A percentile compares a stretch with the other conserved stretches of the same genome.
phyloP scores from a whole-genome alignment of 2,329 filamentous ascomycete genomes.

The Leptographium galeiforme region DNA sequence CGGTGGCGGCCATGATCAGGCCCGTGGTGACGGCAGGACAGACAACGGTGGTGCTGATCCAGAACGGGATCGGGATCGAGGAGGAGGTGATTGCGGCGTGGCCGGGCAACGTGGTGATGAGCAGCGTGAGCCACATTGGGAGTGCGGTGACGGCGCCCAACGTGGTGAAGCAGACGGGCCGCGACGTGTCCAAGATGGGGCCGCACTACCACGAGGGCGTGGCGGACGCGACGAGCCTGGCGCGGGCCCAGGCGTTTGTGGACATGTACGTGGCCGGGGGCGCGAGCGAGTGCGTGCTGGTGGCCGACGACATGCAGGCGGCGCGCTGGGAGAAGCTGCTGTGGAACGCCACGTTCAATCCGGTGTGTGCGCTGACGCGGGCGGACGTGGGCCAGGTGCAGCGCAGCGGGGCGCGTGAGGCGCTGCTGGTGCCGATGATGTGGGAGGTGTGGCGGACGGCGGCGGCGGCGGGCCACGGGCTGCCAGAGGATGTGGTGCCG shows the following conservation, averaged over 20 bases:
- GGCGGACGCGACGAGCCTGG: not conserved
- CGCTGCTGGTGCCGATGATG: slow-evolving; percentile 20
- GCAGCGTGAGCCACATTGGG: slow-evolving; percentile 11
- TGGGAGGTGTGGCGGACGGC: slow-evolving; percentile 20
- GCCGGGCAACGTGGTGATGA: slow-evolving; percentile 9
- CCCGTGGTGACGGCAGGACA: slow-evolving; percentile 4
- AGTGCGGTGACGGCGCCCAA: slow-evolving; percentile 6
- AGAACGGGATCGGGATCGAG: slow-evolving; percentile 12
- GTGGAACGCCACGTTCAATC: slow-evolving; percentile 11
- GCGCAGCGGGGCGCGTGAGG: slow-evolving; percentile 10
- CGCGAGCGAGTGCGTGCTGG: slow-evolving; percentile 2
- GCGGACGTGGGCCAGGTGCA: slow-evolving; percentile 10
- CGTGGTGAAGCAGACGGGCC: slow-evolving; percentile 6
- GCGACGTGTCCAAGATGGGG: slow-evolving; percentile 10
- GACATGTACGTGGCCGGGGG: slow-evolving; percentile 7
- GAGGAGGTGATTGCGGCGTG: slow-evolving; percentile 5
- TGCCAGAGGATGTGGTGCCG: slow-evolving; percentile 14
- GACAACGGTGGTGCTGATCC: slow-evolving; percentile 9
- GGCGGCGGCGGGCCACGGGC: slow-evolving; percentile 17
- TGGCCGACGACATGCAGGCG: slow-evolving; percentile 6
- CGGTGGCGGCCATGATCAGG: slow-evolving; percentile 5
- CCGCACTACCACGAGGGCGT: slow-evolving; percentile 2
- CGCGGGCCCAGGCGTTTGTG: not conserved
- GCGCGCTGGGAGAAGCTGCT: slow-evolving; percentile 13
- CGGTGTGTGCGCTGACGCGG: slow-evolving; percentile 10